These are phyloP conservation scores for Anisodus acutangulus DNA, from an alignment of 257 asterid species.

Conservation along the genomic window DNA sequence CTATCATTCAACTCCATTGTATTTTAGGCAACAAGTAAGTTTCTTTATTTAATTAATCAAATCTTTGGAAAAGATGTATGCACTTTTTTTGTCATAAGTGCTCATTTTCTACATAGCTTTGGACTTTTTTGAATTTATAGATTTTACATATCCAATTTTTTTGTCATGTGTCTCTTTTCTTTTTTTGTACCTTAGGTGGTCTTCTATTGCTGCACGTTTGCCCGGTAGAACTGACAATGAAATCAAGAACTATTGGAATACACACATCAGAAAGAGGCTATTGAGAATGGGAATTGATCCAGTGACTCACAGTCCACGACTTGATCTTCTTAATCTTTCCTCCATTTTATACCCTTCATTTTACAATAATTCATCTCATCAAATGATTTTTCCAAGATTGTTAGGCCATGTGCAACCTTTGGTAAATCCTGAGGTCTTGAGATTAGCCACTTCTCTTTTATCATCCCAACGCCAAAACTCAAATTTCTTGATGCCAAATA, in stretches of 20 bases:
- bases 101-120: background rate
- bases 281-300: constrained; percentile 89
- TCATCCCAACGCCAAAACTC: constrained; percentile 48
- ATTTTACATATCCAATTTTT: background rate
- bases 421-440: constrained; percentile 60
- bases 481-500: constrained; percentile 39
- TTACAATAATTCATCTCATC: constrained; percentile 39
- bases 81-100: background rate
- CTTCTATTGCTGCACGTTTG: constrained; percentile 76
- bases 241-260: constrained; percentile 86
- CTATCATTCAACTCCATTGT: constrained; percentile 78
- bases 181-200: constrained; percentile 57
- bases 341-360: constrained; percentile 47
- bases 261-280: constrained; percentile 73
- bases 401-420: constrained; percentile 49
- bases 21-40: constrained; percentile 85
- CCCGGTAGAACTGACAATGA: constrained; percentile 90
- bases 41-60: background rate
- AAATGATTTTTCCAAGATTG: constrained; percentile 57
- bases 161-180: background rate
- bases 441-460: constrained; percentile 57
- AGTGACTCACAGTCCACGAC: constrained; percentile 76
- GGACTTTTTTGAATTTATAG: background rate
- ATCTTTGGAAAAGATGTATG: background rate
- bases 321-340: constrained; percentile 79